Evolutionary conservation across 805 yeast species (phyloP), one percentile per base, ranked within the genome.

Genomic region (Danielozyma ontarioensis): DNA sequence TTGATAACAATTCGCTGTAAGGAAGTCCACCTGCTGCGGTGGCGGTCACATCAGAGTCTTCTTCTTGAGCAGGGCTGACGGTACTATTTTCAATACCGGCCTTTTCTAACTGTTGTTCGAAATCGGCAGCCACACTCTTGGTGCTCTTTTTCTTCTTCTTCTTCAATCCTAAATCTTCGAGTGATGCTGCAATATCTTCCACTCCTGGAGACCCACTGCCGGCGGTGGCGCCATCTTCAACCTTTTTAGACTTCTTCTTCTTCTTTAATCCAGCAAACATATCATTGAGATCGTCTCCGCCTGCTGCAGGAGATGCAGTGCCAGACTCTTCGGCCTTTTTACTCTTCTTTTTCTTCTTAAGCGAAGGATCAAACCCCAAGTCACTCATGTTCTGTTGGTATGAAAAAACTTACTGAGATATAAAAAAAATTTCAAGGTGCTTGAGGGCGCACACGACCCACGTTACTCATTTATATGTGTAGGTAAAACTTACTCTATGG

Each of bases 61-160:
- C 51, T 42, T 59, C 58, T 19, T 51, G 40, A 17, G 57, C 36
- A 13, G 40, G 17, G 23, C 19, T 35, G 17, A 33, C 34, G 4
- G 35, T 31, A 29, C 45, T 42, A 21, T 76, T 83, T 37, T 78
- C 76, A 31, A 88, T 72, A 53, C 97, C 97, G 12, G 97, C 97
- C 55, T 83, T 72, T 56, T 86, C 95, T 50, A 90, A 72, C 53
- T 85, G 85, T 55, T 83, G 81, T 48, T 90, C 97, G 53, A 90
- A 90, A 43, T 84, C 96, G 49, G 80, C 77, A 17, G 80, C 76
- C 32, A 72, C 84, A 12, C 70, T 60, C 15, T 71, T 55, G 39
- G 74, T 57, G 76, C 78, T 80, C 70, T 75, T 76, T 81, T 86
- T 86, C 77, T 88, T 88, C 70, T 83, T 83, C 10, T 19, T 19